phyloP scores from a whole-genome alignment of 371 early-diverging fungal species.

The Apophysomyces trapeziformis region DNA sequence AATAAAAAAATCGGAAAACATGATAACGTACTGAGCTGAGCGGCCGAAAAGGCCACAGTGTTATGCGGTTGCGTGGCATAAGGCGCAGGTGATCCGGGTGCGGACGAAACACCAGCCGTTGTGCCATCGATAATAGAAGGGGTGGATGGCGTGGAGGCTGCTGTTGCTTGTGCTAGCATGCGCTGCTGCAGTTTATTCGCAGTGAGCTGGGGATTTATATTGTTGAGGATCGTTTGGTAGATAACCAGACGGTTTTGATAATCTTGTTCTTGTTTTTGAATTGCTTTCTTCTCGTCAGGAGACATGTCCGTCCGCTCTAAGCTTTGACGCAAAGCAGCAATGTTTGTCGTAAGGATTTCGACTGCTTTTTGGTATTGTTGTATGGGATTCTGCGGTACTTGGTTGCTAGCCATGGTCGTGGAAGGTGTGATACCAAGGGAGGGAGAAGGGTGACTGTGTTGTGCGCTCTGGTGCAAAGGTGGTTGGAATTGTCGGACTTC shows the following conservation, averaged over 20 bases:
- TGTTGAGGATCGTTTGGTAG: constrained; percentile 37
- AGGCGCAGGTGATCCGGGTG: constrained; percentile 15
- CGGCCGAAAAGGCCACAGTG: constrained; percentile 21
- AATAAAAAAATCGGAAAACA: neutral
- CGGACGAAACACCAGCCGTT: constrained; percentile 22
- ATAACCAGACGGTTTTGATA: constrained; percentile 31
- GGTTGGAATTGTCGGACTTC: constrained; percentile 1
- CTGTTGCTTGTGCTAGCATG: constrained; percentile 22
- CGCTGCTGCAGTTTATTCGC: constrained; percentile 35
- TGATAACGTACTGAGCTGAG: constrained; percentile 31
- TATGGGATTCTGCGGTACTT: constrained; percentile 32
- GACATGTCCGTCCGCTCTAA: constrained; percentile 42
- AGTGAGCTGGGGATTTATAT: constrained; percentile 34
- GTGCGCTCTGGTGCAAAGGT: neutral
- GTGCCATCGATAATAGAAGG: constrained; percentile 23
- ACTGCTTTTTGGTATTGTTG: constrained; percentile 40
- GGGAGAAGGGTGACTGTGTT: neutral
- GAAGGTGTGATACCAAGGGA: constrained; percentile 10
- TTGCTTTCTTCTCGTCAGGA: constrained; percentile 32
- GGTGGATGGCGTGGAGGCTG: constrained; percentile 27
- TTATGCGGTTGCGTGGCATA: constrained; percentile 3
- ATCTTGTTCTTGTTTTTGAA: constrained; percentile 36
- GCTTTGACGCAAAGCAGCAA: constrained; percentile 32
- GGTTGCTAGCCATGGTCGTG: constrained; percentile 13
- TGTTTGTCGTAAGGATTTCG: constrained; percentile 33